These are phyloP conservation scores for Xylariaceae sp. DNA, from an alignment of 2,329 filamentous ascomycete genomes.

Conservation along the genomic window DNA sequence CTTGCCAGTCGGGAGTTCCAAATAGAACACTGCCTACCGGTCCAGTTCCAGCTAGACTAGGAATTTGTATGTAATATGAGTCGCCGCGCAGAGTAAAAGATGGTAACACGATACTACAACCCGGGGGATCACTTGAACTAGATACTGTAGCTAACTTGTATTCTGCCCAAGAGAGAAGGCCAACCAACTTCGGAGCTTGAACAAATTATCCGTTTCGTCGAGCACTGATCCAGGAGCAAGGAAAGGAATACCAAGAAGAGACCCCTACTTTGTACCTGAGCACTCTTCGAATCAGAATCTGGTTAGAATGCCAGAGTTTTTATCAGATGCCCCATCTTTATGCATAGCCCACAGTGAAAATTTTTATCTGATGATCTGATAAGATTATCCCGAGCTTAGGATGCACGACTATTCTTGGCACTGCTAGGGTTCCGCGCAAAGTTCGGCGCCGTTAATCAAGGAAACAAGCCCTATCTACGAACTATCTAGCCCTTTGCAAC, in stretches of 20 bases:
- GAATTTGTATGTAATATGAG: too few relatives aligned
- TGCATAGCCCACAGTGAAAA: slow-evolving; percentile 12
- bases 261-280: slow-evolving; percentile 13
- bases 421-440: slow-evolving; percentile 18
- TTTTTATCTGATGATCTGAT: slow-evolving; percentile 37
- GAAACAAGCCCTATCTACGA: slow-evolving; percentile 25
- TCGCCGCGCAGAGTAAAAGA: too few relatives aligned
- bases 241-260: slow-evolving; percentile 1
- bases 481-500: too few relatives aligned
- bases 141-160: too few relatives aligned
- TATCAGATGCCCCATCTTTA: slow-evolving; percentile 24
- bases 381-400: slow-evolving; percentile 33
- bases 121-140: too few relatives aligned
- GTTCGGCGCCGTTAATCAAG: slow-evolving; percentile 25
- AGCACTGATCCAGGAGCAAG: not conserved
- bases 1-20: too few relatives aligned
- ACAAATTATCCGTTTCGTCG: not conserved
- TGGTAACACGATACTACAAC: too few relatives aligned
- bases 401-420: slow-evolving; percentile 29
- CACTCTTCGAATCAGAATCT: not conserved
- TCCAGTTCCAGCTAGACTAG: too few relatives aligned
- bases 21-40: too few relatives aligned
- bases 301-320: slow-evolving; percentile 11
- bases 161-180: not conserved
- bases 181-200: not conserved